Evolutionary conservation across 2,329 filamentous ascomycete species (phyloP), one percentile per base, ranked within the genome.

Genomic region (Fusarium sp.): DNA sequence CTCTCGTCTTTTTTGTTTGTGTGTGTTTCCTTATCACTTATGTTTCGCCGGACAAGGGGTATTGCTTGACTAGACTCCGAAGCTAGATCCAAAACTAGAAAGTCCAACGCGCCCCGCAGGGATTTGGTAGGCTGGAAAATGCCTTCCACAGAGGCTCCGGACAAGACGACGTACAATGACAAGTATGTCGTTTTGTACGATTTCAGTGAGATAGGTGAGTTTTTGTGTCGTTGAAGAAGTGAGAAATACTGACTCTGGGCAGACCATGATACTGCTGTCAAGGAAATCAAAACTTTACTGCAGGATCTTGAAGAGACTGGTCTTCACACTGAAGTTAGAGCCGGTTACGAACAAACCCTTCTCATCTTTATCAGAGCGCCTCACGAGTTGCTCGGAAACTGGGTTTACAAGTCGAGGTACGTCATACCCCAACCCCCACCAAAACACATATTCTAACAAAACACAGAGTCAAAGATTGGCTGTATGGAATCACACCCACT

Each of bases 381-480:
- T 7, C 85, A 88, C 34, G 84, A 89, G 69, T 84, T 90, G 40
- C 82, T 94, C 32, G 88, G 87, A 42, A 88, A 88, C 56, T 86
- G 90, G 66, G 85, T 94, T 3, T 90, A 92, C 78, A 88, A 91
- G 66, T 90, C 89, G 24, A 86, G 89, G 89, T 90, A 78, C 38
- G 75, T 34, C 2, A 5, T 2, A 18, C 3, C 9, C 2, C 2
- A 2, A 18, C 3, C 2, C 3, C 3, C 0, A 10, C 8, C 8
- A 2, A 18, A 9, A 22, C 8, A n/a, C 7, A 4, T 2, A 6
- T 20, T 15, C 40, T 68, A 8, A 64, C 43, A n/a, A n/a, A n/a
- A n/a, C n/a, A n/a, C 9, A 92, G 91, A 73, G 88, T 93, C 32
- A 90, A 90, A 71, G 92, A 94, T 77, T 94, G 91, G 90, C 84